Evolutionary conservation across 352 stramenopile species (phyloP), one percentile per base, ranked within the genome.

Genomic region (Poterioochromonas sp.): DNA sequence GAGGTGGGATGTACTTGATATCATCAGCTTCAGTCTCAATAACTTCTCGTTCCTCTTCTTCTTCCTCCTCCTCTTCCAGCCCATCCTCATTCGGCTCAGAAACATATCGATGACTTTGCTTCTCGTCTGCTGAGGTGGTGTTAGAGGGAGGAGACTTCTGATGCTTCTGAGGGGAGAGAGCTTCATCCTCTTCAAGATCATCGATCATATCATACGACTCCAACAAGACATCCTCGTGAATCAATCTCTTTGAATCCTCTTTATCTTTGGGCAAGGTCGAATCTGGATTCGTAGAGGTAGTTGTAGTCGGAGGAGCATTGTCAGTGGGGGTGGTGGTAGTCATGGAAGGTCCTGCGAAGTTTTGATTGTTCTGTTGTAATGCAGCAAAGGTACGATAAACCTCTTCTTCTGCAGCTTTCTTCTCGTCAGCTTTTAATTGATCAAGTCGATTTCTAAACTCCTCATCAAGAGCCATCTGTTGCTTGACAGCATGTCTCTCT

Each of bases 381-480:
- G 53, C 37, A 26, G 35, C 29, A 32, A 83, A 78, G 2, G 71
- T 62, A n/a, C 58, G 79, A 49, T 83, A 81, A 0, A 81, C 37
- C 35, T 65, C 70, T 63, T 71, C 32, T 60, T 83, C 79, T 35
- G 80, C 80, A 22, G 65, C 62, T 70, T 74, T n/a, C 64, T 83
- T 83, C 26, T 83, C 80, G 29, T 83, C 73, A 5, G 63, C 35
- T 73, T 83, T 81, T n/a, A 51, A 32, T 40, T 77, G 37, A 20
- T 83, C 80, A 1, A 83, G 32, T n/a, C n/a, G 35, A 5, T 58
- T 62, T 44, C 80, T 44, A 43, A 81, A 69, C 2, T 41, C 29
- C 40, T 83, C 80, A 37, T 83, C 80, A 0, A 83, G 39, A 40
- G 40, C 49, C 80, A 83, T 83, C 71, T 83, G 78, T 71, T 82